Evolutionary conservation across 208 protist genomes (phyloP).

Genomic region (Trypanosoma conorhini): DNA sequence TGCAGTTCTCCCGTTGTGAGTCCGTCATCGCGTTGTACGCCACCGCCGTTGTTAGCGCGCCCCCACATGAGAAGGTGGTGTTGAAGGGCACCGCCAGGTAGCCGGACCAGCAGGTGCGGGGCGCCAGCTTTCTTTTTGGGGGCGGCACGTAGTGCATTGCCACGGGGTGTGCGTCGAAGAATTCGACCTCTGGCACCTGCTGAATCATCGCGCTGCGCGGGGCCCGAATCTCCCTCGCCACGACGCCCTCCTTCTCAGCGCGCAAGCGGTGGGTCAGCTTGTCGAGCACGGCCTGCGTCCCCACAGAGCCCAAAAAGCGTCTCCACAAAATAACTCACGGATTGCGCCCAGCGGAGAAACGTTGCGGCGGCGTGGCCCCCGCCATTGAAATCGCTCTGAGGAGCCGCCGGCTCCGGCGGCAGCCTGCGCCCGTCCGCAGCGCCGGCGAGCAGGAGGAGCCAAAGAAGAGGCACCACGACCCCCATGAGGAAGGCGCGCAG

Average conservation of each 20-base stretch:
- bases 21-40: conserved; percentile 8
- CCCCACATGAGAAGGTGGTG: conserved; percentile 1
- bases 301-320: not conserved
- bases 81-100: not conserved
- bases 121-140: not conserved
- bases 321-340: conserved; percentile 12
- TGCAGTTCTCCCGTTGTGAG: conserved; percentile 7
- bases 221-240: not conserved
- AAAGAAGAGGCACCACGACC: not conserved
- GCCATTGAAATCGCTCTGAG: not conserved
- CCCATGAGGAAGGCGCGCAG: not conserved
- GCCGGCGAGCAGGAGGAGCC: not conserved
- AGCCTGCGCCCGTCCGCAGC: not conserved
- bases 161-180: too few relatives aligned
- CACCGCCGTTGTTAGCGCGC: not conserved
- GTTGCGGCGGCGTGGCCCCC: not conserved
- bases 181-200: too few relatives aligned
- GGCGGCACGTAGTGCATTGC: not conserved
- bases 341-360: conserved; percentile 6
- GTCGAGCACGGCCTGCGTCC: not conserved
- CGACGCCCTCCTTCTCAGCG: not conserved
- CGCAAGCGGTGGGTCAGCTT: not conserved
- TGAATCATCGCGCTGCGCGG: not conserved
- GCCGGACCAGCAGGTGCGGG: not conserved
- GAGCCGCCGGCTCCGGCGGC: not conserved